Base-by-base conservation (phyloP, 2,329 filamentous ascomycete species). In the Apiospora malaysiana region DNA sequence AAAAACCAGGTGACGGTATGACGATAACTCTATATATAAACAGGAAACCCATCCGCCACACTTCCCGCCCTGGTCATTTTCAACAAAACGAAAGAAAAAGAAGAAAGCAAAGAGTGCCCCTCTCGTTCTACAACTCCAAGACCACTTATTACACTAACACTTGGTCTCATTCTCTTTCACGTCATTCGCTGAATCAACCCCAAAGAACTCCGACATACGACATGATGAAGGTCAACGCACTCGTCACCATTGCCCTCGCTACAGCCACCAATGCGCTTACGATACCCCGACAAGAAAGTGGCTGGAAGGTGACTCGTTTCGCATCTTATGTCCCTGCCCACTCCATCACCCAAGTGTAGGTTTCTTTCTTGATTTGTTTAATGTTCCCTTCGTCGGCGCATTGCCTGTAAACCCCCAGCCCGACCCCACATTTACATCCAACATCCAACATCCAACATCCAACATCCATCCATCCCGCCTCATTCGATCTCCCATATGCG, bases 321-420 rank as follows among this genome's bases (percentile, higher is more conserved):
- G 27, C 56, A 12, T 40, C 27, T 63, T 63, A 63, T 10, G 56
- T 63, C 27, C 32, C 56, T 18, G 56, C 56, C 21, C 56, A 63
- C 56, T 63, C 56, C 32, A 63, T 40, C 32, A 63, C 56, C 56
- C 56, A 63, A 63, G 56, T 63, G 56, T 63, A 63, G 10, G 56
- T 40, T 21, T 18, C 14, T 14, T 9, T 4, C 23, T 32, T 32
- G 3, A 32, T 32, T 32, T 32, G 6, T n/a, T n/a, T n/a, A n/a
- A n/a, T n/a, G n/a, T 3, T 21, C 14, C 49, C 7, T 6, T 18
- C 16, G 14, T 56, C 12, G 27, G 4, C 4, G 16, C 2, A 8
- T 32, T 27, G 23, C 23, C 32, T 32, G 32, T 32, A n/a, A n/a
- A 25, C 47, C 8, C 27, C 27, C 25, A 59, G 27, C 27, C 16